Evolutionary conservation across 768 basidiomycete genomes (phyloP), one percentile per base, ranked within the genome.

Genomic region (Russula foetens): DNA sequence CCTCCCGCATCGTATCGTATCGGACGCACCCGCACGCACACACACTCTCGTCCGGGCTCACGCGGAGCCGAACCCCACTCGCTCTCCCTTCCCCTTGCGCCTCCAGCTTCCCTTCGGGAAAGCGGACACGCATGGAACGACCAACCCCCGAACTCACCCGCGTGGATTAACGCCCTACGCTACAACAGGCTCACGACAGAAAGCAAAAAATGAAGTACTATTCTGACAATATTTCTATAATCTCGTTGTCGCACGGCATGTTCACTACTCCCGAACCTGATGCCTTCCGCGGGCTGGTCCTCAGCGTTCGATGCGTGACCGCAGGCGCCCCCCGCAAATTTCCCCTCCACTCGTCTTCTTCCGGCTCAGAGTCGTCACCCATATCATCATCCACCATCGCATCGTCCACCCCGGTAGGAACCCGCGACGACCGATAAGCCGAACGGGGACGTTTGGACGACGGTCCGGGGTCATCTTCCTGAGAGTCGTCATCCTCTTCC

Each of bases 141-240:
- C n/a, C n/a, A n/a, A n/a, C n/a, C n/a, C n/a, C n/a, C n/a, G n/a
- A n/a, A n/a, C n/a, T n/a, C n/a, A n/a, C n/a, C n/a, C n/a, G n/a
- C n/a, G n/a, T n/a, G n/a, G n/a, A n/a, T n/a, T n/a, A n/a, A n/a
- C n/a, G n/a, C n/a, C n/a, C n/a, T n/a, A n/a, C n/a, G n/a, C n/a
- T 33, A 33, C 31, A 33, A 33, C 31, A 9, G 31, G 9, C 31
- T 33, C 31, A 4, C 31, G 31, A 33, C 31, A 35, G 14, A 35
- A 2, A 2, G 2, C 8, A 35, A 35, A 12, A 4, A 4, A 33
- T 21, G 11, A 33, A n/a, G 29, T 43, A 33, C 43, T 55, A 63
- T 15, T 63, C 41, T 21, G 59, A 60, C n/a, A 53, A 63, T 28
- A 63, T 54, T 2, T 63, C 62, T 49, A 63, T 60, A 11, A 63